A percentile compares a stretch with the other conserved stretches of the same genome.
phyloP scores from a whole-genome alignment of 257 asterid genomes.

The Dorcoceras hygrometricum region DNA sequence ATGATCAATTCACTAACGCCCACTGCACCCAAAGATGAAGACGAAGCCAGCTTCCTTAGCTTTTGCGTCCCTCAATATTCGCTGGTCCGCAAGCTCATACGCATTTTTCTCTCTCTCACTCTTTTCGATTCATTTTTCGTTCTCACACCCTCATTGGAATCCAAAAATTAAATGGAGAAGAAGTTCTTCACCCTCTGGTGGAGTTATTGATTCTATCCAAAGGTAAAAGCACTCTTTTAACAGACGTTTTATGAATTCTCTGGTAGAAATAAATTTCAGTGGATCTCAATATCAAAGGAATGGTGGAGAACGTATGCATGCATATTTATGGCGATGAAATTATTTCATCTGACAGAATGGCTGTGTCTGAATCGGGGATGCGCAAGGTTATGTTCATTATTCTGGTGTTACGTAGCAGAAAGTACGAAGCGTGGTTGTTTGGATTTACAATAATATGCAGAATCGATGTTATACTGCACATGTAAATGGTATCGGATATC shows the following conservation, averaged over 20 bases:
- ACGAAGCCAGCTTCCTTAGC: background rate
- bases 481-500: background rate
- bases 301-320: conserved; percentile 8
- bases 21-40: background rate
- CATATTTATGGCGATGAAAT: background rate
- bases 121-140: conserved; percentile 19
- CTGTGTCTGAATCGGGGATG: no score
- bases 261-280: background rate
- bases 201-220: background rate
- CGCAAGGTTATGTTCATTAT: no score
- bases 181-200: background rate
- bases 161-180: background rate
- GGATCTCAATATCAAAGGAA: background rate
- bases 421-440: background rate
- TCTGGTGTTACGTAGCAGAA: no score
- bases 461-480: background rate
- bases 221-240: background rate
- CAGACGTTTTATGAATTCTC: background rate
- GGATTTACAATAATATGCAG: background rate
- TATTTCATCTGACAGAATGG: no score
- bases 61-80: conserved; percentile 22
- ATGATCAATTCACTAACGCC: no score
- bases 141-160: conserved; percentile 1
- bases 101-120: conserved; percentile 24
- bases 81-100: conserved; percentile 32